These are phyloP conservation scores for Phaeosphaeriaceae sp. DNA, from an alignment of 2,329 filamentous ascomycete genomes.

Conservation along the genomic window DNA sequence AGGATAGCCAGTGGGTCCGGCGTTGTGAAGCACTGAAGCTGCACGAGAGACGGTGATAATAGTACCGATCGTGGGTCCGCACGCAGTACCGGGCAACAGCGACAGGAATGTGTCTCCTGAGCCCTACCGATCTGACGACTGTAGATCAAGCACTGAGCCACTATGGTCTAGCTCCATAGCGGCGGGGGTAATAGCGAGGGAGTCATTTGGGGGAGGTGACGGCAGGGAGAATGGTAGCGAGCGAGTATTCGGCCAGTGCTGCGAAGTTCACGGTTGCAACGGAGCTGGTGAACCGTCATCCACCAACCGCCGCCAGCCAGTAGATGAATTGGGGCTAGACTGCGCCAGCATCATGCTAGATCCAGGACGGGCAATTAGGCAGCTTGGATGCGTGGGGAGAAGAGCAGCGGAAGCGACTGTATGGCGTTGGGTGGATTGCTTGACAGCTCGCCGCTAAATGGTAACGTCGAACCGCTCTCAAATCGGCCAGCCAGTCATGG, in stretches of 20 bases:
- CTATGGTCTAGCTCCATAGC: constrained; percentile 35
- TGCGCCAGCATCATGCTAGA: constrained; percentile 33
- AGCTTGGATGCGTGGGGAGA: constrained; percentile 25
- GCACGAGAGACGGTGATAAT: constrained; percentile 36
- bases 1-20: constrained; percentile 39
- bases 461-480: not conserved
- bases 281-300: constrained; percentile 31
- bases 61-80: constrained; percentile 41
- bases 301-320: constrained; percentile 24
- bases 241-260: not conserved
- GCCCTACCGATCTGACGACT: constrained; percentile 29
- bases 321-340: constrained; percentile 25
- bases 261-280: constrained; percentile 10
- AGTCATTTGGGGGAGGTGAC: constrained; percentile 38
- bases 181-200: constrained; percentile 37
- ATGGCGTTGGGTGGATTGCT: constrained; percentile 14
- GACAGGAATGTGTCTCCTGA: constrained; percentile 41
- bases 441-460: constrained; percentile 25
- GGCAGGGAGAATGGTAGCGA: constrained; percentile 30
- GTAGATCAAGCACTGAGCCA: constrained; percentile 42
- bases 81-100: constrained; percentile 36
- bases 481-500: not conserved
- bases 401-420: constrained; percentile 18
- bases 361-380: constrained; percentile 28
- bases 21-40: constrained; percentile 26